Conservation (phyloP, 164 flowering plant species). For the Tetrastigma voinierianum region DNA sequence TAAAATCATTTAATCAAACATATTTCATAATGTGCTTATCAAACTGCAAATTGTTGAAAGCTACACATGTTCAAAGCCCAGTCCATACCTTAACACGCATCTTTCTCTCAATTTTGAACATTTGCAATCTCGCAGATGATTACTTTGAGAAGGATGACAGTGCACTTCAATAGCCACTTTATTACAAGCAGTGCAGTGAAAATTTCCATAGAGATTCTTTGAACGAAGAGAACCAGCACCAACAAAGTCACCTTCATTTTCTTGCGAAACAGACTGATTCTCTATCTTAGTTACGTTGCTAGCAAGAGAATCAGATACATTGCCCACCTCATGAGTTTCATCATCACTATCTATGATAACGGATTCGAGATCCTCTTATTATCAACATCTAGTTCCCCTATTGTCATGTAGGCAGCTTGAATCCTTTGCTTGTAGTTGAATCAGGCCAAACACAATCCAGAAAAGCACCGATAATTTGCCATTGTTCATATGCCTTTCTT, state of each 20-base stretch:
- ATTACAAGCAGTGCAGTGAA: conserved; percentile 69
- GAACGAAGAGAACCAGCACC: conserved; percentile 21
- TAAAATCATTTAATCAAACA: neutral
- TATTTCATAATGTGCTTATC: neutral
- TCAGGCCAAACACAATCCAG: conserved; percentile 27
- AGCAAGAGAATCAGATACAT: conserved; percentile 19
- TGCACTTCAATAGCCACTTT: conserved; percentile 45
- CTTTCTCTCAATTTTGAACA: conserved; percentile 41
- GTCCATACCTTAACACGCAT: conserved; percentile 49
- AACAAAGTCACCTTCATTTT: conserved; percentile 20
- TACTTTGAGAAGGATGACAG: conserved; percentile 74
- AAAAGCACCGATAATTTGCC: conserved; percentile 25
- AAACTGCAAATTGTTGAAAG: neutral
- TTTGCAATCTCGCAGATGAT: conserved; percentile 73
- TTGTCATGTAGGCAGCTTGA: conserved; percentile 47
- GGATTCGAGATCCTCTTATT: conserved; percentile 43
- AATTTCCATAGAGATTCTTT: conserved; percentile 21
- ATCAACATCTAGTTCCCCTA: conserved; percentile 34
- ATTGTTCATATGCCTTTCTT: conserved; percentile 21
- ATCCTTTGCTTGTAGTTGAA: conserved; percentile 32
- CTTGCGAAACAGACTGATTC: conserved; percentile 23
- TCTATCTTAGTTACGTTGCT: conserved; percentile 17
- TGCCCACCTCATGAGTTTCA: conserved; percentile 31
- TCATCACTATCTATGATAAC: conserved; percentile 55
- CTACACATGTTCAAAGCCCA: neutral